phyloP scores from a whole-genome alignment of 352 stramenopile species.

The Phytophthora cajani region DNA sequence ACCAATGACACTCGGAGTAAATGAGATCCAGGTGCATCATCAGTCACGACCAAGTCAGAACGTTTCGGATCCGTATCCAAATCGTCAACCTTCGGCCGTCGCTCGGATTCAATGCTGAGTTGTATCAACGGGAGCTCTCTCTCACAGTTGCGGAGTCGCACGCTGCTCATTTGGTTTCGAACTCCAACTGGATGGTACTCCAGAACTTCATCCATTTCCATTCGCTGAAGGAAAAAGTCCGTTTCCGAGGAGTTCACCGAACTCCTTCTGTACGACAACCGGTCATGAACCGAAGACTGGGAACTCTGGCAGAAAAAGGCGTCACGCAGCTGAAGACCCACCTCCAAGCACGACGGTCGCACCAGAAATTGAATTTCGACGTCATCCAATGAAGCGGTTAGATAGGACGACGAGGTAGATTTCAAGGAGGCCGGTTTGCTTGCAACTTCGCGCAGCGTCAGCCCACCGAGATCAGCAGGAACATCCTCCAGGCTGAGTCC shows the following conservation, averaged over 20 bases:
- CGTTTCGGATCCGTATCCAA: slow-evolving; percentile 22
- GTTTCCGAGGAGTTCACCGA: slow-evolving; percentile 34
- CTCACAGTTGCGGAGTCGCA: slow-evolving; percentile 74
- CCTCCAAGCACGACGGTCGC: slow-evolving; percentile 64
- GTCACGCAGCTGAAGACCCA: slow-evolving; percentile 74
- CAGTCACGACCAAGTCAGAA: slow-evolving; percentile 3
- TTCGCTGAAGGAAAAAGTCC: slow-evolving; percentile 75
- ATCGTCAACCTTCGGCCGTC: slow-evolving; percentile 23
- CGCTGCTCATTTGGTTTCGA: slow-evolving; percentile 75
- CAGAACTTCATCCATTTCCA: slow-evolving; percentile 78
- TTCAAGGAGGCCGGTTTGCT: slow-evolving; percentile 6
- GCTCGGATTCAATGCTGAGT: slow-evolving; percentile 62
- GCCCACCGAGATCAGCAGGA: slow-evolving; percentile 15
- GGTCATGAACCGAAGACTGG: slow-evolving; percentile 18
- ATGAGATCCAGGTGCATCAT: slow-evolving; percentile 30
- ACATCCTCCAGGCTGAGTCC: slow-evolving; percentile 53
- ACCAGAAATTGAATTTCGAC: slow-evolving; percentile 81
- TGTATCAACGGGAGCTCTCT: slow-evolving; percentile 73
- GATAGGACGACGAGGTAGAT: slow-evolving; percentile 26
- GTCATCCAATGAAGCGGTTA: slow-evolving; percentile 66
- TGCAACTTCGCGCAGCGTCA: slow-evolving; percentile 20
- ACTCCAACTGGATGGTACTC: slow-evolving; percentile 65
- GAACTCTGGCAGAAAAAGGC: slow-evolving; percentile 65
- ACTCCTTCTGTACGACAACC: slow-evolving; percentile 17
- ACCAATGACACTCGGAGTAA: slow-evolving; percentile 70